These are phyloP conservation scores for Tricholoma saponaceum DNA, from an alignment of 768 basidiomycete species.

Conservation along the genomic window DNA sequence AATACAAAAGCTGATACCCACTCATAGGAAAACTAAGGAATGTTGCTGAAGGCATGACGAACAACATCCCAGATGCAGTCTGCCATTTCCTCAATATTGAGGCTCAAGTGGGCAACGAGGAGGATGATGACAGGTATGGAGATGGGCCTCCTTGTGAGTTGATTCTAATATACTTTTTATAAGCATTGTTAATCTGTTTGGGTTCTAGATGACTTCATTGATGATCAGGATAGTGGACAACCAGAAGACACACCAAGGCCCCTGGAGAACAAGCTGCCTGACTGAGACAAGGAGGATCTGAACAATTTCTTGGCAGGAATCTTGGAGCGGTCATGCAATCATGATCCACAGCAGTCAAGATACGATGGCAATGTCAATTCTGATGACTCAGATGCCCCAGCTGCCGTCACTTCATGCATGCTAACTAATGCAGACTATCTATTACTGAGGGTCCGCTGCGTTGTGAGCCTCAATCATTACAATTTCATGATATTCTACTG, in stretches of 20 bases:
- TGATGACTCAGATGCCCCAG: neutral
- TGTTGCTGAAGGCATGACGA: neutral
- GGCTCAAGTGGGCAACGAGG: neutral
- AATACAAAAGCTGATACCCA: neutral
- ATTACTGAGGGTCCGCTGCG: neutral
- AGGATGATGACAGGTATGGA: neutral
- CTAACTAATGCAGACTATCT: neutral
- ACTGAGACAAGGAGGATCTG: neutral
- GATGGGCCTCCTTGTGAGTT: constrained; percentile 1
- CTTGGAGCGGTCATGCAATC: neutral
- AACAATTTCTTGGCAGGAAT: neutral
- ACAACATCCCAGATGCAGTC: neutral
- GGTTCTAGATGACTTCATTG: constrained; percentile 3
- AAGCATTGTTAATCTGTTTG: neutral
- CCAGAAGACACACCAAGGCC: neutral
- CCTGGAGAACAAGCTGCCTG: neutral
- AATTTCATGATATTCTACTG: neutral
- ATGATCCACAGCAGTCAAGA: neutral
- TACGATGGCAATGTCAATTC: neutral
- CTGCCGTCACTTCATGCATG: neutral
- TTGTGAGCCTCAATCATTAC: constrained; percentile 1
- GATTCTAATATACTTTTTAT: neutral
- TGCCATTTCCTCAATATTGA: neutral
- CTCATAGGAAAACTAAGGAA: neutral
- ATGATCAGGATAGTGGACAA: neutral